Percentiles rank a stretch among this genome's conserved stretches.
These are phyloP conservation scores for Avena sativa DNA, from an alignment of 176 grass and related monocot genomes.

Conservation along the genomic window DNA sequence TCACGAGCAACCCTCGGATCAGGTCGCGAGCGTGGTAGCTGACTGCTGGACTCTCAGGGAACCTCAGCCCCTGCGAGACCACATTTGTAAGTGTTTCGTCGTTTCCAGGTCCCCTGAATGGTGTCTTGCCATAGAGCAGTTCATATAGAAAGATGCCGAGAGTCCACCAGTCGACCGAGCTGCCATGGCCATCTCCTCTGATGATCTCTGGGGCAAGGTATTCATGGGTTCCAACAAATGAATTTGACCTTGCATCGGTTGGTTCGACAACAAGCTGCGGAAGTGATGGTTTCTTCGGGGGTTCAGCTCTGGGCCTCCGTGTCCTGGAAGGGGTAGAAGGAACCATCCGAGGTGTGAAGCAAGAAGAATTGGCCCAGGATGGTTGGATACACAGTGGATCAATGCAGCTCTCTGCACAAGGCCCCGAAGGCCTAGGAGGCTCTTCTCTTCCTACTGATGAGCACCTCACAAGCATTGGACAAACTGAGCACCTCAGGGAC, in stretches of 20 bases:
- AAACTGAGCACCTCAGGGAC: slow-evolving; percentile 93
- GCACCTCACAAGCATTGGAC: slow-evolving; percentile 79
- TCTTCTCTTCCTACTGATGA: slow-evolving; percentile 77
- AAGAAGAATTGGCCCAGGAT: slow-evolving; percentile 81
- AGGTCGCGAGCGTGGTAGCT: slow-evolving; percentile 81
- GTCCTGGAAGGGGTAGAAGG: slow-evolving; percentile 52
- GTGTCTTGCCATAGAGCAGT: slow-evolving; percentile 77
- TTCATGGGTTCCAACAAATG: slow-evolving; percentile 94
- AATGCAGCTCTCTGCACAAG: slow-evolving; percentile 94
- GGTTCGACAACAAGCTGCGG: slow-evolving; percentile 94
- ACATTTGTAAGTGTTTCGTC: slow-evolving; percentile 89
- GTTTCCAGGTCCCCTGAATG: slow-evolving; percentile 82
- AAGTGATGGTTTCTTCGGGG: slow-evolving; percentile 62
- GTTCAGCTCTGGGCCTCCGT: slow-evolving; percentile 55
- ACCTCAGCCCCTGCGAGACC: slow-evolving; percentile 76
- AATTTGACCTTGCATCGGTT: slow-evolving; percentile 85
- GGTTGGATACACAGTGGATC: slow-evolving; percentile 90
- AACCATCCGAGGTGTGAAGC: slow-evolving; percentile 88
- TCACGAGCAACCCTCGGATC: slow-evolving; percentile 84
- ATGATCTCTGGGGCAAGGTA: slow-evolving; percentile 98
- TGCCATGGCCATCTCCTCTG: slow-evolving; percentile 95
- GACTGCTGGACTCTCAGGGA: slow-evolving; percentile 69
- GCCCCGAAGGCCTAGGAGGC: slow-evolving; percentile 72
- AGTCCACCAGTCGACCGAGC: slow-evolving; percentile 98
- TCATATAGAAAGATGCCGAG: slow-evolving; percentile 95